Evolutionary conservation across 208 protist species (phyloP).

Genomic region (Leishmania major): DNA sequence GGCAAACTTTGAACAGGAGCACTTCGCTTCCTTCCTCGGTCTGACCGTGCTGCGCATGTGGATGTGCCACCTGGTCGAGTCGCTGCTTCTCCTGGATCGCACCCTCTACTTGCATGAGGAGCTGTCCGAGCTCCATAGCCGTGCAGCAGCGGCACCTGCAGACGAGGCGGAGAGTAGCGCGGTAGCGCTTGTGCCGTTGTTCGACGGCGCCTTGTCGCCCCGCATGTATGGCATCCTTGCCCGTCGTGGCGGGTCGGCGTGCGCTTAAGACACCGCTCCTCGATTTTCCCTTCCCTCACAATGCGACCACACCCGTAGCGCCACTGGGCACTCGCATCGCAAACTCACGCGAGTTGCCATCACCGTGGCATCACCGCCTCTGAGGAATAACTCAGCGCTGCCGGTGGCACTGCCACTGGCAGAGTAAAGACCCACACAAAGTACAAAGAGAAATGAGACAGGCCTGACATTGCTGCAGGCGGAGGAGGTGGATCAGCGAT

Average conservation of each 20-base stretch:
- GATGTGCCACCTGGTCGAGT: slow-evolving; percentile 89
- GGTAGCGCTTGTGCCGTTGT: slow-evolving; percentile 87
- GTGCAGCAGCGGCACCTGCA: background rate
- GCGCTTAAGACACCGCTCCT: background rate
- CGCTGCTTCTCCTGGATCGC: slow-evolving; percentile 77
- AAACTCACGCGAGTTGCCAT: background rate
- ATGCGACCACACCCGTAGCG: background rate
- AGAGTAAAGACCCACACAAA: background rate
- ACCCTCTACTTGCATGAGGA: slow-evolving; percentile 75
- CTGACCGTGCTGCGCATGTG: slow-evolving; percentile 90
- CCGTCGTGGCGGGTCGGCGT: slow-evolving; percentile 38
- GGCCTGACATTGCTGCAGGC: background rate
- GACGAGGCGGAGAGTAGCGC: slow-evolving; percentile 30
- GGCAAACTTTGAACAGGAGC: slow-evolving; percentile 24
- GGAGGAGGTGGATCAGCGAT: background rate
- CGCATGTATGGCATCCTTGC: slow-evolving; percentile 86
- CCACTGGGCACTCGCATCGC: background rate
- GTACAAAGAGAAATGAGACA: background rate
- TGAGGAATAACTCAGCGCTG: background rate
- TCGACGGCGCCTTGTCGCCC: slow-evolving; percentile 81
- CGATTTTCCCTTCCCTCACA: background rate
- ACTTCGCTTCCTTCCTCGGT: slow-evolving; percentile 78
- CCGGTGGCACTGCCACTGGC: background rate
- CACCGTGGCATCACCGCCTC: background rate
- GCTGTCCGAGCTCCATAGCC: background rate